A percentile compares a stretch with the other conserved stretches of the same genome.
These are phyloP conservation scores for Margaritispora aquatica DNA, from an alignment of 495 filamentous ascomycete genomes.

Conservation along the genomic window DNA sequence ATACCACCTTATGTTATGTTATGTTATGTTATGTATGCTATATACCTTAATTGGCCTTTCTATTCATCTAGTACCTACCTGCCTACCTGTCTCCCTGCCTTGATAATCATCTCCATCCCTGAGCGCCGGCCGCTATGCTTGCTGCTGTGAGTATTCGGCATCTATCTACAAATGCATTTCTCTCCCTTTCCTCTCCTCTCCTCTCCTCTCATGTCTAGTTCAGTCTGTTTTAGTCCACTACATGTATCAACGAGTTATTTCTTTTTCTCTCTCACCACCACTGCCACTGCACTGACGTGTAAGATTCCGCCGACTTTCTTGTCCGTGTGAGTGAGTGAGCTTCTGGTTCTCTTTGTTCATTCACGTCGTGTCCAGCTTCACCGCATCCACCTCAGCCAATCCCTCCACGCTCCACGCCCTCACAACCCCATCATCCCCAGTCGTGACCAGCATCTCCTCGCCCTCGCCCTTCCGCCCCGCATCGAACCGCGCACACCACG, in stretches of 20 bases:
- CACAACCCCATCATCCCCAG: slow-evolving; percentile 74
- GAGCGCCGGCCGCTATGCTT: neutral
- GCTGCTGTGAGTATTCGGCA: neutral
- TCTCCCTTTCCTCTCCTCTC: neutral
- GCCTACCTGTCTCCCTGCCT: neutral
- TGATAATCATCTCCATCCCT: neutral
- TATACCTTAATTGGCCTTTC: neutral
- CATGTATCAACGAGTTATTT: neutral
- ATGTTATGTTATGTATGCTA: neutral
- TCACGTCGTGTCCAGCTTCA: neutral
- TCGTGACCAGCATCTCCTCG: slow-evolving; percentile 73
- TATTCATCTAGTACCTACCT: neutral
- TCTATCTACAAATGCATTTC: neutral
- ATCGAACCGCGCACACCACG: slow-evolving; percentile 66
- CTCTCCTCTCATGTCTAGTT: neutral
- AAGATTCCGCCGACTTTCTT: no score
- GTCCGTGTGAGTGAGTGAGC: no score
- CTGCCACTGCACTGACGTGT: no score
- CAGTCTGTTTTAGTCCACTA: neutral
- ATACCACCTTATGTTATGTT: neutral
- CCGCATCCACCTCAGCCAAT: neutral
- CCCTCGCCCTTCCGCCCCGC: slow-evolving; percentile 39
- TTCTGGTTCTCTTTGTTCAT: no score
- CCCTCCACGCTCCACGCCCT: slow-evolving; percentile 57
- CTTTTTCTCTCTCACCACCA: neutral